These are phyloP conservation scores for Pleodorina starrii DNA, from an alignment of 139 green algal genomes.

Conservation along the genomic window DNA sequence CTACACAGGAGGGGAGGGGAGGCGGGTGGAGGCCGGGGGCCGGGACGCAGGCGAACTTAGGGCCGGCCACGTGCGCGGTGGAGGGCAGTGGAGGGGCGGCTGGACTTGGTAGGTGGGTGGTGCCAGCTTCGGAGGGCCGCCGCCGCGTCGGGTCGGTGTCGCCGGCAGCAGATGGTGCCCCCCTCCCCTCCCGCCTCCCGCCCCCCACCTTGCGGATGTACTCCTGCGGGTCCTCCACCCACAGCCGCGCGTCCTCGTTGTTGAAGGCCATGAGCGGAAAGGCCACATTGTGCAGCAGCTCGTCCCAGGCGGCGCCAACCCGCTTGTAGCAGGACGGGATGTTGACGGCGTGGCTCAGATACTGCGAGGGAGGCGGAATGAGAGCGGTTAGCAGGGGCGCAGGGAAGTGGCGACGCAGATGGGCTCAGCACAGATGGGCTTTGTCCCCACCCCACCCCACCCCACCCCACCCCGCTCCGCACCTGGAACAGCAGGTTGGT, in stretches of 20 bases:
- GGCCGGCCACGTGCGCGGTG: no score
- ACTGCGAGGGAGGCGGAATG: slow-evolving; percentile 19
- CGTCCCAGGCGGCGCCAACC: slow-evolving; percentile 61
- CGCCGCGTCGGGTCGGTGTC: no score
- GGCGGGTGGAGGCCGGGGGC: no score
- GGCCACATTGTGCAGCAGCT: slow-evolving; percentile 80
- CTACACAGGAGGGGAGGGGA: no score
- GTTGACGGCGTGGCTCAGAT: slow-evolving; percentile 54
- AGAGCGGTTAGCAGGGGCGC: background rate
- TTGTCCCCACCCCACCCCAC: background rate
- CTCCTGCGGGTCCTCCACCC: slow-evolving; percentile 96
- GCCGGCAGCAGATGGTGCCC: no score
- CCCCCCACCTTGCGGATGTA: slow-evolving; percentile 91
- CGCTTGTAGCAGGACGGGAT: slow-evolving; percentile 51
- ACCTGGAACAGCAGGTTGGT: slow-evolving; percentile 88
- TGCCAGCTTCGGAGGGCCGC: no score
- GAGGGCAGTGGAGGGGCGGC: no score
- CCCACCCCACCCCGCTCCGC: background rate
- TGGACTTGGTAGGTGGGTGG: no score
- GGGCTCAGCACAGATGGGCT: background rate
- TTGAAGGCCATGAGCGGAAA: slow-evolving; percentile 95
- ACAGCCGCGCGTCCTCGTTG: slow-evolving; percentile 92
- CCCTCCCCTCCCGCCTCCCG: background rate
- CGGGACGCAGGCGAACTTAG: no score
- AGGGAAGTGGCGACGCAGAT: background rate